A percentile compares a stretch with the other conserved stretches of the same genome.
Conservation (phyloP, 1,139 yeast genomes). For the Blastobotrys raffinosifermentans region DNA sequence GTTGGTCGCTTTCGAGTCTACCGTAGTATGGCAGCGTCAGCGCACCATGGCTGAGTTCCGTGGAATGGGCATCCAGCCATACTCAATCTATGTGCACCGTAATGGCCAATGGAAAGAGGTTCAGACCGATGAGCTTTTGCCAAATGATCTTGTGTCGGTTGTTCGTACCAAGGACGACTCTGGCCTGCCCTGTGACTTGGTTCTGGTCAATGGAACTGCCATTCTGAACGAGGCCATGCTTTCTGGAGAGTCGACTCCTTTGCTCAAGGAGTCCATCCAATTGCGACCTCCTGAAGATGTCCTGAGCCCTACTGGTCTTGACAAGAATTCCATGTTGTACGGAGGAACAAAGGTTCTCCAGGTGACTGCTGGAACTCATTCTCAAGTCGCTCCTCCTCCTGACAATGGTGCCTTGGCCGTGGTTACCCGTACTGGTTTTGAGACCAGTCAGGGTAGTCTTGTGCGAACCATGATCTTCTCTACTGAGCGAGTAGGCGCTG, state of each 20-base stretch:
- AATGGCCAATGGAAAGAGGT: constrained; percentile 62
- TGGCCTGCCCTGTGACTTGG: constrained; percentile 94
- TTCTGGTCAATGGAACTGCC: constrained; percentile 80
- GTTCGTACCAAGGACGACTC: constrained; percentile 85
- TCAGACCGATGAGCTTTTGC: constrained; percentile 71
- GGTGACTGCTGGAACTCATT: constrained; percentile 60
- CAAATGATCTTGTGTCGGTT: constrained; percentile 88
- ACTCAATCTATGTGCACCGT: constrained; percentile 66
- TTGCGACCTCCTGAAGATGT: constrained; percentile 69
- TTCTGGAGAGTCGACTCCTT: constrained; percentile 96
- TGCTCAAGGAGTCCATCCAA: constrained; percentile 83
- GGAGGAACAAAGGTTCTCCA: constrained; percentile 98
- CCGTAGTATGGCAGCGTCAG: constrained; percentile 89
- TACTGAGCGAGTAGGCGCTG: constrained; percentile 94
- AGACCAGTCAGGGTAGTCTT: constrained; percentile 94
- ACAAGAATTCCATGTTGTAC: constrained; percentile 81
- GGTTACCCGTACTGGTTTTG: constrained; percentile 92
- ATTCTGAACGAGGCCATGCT: constrained; percentile 97
- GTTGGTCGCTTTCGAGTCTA: constrained; percentile 89
- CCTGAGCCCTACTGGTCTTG: constrained; percentile 73
- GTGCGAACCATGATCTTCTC: constrained; percentile 98
- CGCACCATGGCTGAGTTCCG: constrained; percentile 91
- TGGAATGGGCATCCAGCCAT: constrained; percentile 96
- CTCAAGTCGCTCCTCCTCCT: constrained; percentile 41
- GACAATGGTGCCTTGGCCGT: constrained; percentile 90